These are phyloP conservation scores for Prunus yedoensis DNA, from an alignment of 331 rosid genomes.

Conservation along the genomic window DNA sequence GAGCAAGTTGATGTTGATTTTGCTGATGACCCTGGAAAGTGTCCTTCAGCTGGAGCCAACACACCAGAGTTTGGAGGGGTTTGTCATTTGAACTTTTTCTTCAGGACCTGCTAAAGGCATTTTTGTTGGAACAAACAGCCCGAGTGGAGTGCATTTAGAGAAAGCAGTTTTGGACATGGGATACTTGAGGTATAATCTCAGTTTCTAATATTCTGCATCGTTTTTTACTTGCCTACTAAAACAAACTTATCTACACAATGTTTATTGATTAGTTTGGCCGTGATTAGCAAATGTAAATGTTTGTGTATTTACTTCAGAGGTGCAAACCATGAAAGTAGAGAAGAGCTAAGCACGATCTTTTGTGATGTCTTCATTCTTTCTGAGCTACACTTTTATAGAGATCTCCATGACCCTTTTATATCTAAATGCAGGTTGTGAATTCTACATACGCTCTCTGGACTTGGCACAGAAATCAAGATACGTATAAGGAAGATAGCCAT, in stretches of 20 bases:
- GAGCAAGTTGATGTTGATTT: slow-evolving; percentile 83
- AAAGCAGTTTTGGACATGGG: slow-evolving; percentile 98
- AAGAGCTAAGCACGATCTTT: neutral
- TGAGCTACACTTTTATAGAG: neutral
- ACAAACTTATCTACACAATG: too few species aligned
- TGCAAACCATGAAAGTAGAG: neutral
- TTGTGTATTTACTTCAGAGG: neutral
- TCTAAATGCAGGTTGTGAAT: slow-evolving; percentile 61
- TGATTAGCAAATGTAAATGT: neutral
- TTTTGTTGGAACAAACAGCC: slow-evolving; percentile 89
- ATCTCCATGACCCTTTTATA: neutral
- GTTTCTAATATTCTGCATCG: too few species aligned
- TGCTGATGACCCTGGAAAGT: slow-evolving; percentile 85
- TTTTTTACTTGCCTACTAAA: too few species aligned
- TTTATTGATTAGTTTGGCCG: neutral
- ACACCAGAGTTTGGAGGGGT: slow-evolving; percentile 82
- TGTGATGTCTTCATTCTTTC: neutral
- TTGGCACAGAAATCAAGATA: slow-evolving; percentile 90
- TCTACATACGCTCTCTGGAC: slow-evolving; percentile 87
- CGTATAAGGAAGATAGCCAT: slow-evolving; percentile 50
- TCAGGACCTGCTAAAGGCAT: slow-evolving; percentile 76
- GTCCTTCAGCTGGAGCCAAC: slow-evolving; percentile 79
- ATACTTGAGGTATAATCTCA: slow-evolving; percentile 63
- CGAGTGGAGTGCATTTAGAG: slow-evolving; percentile 93
- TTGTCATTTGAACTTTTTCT: slow-evolving; percentile 70